Conservation (phyloP, 2,329 filamentous ascomycete species). For the Amylocarpus encephaloides region DNA sequence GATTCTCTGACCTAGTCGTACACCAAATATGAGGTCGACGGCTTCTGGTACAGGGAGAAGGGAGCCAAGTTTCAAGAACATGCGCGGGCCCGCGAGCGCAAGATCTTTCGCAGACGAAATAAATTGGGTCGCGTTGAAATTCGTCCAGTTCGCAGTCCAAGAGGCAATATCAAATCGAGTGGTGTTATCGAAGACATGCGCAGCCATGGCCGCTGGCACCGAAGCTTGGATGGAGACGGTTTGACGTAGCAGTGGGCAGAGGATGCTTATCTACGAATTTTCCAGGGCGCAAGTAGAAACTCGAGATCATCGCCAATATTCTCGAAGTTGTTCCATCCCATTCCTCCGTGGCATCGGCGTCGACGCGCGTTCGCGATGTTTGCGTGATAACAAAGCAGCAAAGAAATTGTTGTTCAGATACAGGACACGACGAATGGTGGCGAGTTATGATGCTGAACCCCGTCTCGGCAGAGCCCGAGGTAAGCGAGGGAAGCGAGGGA, state of each 20-base stretch:
- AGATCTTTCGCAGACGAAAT: conserved; percentile 63
- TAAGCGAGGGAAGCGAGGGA: too few relatives aligned
- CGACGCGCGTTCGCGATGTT: background rate
- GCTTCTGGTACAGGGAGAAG: conserved; percentile 54
- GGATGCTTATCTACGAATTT: background rate
- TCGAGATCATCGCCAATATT: background rate
- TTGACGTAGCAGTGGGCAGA: background rate
- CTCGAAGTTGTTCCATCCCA: background rate
- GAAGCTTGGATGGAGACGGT: background rate
- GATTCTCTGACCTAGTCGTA: conserved; percentile 50
- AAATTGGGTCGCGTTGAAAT: conserved; percentile 48
- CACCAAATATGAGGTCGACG: conserved; percentile 45
- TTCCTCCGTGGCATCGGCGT: background rate
- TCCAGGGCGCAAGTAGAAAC: background rate
- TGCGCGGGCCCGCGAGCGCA: conserved; percentile 61
- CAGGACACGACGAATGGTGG: background rate
- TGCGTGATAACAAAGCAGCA: background rate
- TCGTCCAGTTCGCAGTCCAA: conserved; percentile 45
- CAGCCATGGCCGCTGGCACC: conserved; percentile 20
- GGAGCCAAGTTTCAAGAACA: conserved; percentile 62
- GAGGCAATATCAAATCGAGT: conserved; percentile 41
- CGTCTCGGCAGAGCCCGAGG: background rate
- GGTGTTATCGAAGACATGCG: conserved; percentile 18
- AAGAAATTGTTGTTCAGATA: background rate
- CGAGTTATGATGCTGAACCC: background rate